These are phyloP conservation scores for Cordyceps farinosa DNA, from an alignment of 2,329 filamentous ascomycete species.

Conservation along the genomic window DNA sequence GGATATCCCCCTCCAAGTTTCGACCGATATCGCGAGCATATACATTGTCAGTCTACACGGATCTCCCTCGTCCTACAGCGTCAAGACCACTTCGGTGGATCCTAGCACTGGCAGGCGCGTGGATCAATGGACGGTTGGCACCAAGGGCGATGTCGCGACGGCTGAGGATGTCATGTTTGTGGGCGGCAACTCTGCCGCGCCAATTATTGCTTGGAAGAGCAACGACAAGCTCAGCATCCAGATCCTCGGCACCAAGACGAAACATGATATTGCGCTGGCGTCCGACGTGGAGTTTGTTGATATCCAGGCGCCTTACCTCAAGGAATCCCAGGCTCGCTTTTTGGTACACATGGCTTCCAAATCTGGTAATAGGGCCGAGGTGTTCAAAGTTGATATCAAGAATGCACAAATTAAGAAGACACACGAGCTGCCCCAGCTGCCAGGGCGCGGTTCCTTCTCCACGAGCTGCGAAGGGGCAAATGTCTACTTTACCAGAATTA, in stretches of 20 bases:
- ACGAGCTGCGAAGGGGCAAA: constrained; percentile 74
- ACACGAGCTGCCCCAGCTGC: constrained; percentile 71
- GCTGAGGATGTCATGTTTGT: constrained; percentile 67
- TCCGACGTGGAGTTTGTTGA: constrained; percentile 49
- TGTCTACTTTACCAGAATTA: constrained; percentile 84
- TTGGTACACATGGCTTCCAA: constrained; percentile 74
- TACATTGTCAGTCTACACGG: constrained; percentile 76
- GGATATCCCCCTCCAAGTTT: constrained; percentile 70
- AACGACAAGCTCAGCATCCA: constrained; percentile 66
- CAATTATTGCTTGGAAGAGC: constrained; percentile 74
- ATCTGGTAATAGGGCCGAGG: constrained; percentile 72
- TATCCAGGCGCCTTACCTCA: constrained; percentile 70
- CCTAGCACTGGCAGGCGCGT: constrained; percentile 66
- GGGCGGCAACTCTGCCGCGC: constrained; percentile 70
- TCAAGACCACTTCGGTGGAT: constrained; percentile 74
- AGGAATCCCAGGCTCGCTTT: constrained; percentile 75
- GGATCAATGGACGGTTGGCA: constrained; percentile 67
- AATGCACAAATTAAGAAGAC: constrained; percentile 67
- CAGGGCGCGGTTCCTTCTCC: constrained; percentile 71
- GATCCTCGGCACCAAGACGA: constrained; percentile 59
- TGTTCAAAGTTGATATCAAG: constrained; percentile 78
- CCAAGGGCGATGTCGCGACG: constrained; percentile 68
- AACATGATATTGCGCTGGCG: constrained; percentile 52
- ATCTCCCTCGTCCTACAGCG: constrained; percentile 64
- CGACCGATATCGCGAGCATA: constrained; percentile 65